Percentiles rank a stretch among this genome's conserved stretches.
phyloP scores from a whole-genome alignment of 768 basidiomycete species.

The Hygrocybe punicea region DNA sequence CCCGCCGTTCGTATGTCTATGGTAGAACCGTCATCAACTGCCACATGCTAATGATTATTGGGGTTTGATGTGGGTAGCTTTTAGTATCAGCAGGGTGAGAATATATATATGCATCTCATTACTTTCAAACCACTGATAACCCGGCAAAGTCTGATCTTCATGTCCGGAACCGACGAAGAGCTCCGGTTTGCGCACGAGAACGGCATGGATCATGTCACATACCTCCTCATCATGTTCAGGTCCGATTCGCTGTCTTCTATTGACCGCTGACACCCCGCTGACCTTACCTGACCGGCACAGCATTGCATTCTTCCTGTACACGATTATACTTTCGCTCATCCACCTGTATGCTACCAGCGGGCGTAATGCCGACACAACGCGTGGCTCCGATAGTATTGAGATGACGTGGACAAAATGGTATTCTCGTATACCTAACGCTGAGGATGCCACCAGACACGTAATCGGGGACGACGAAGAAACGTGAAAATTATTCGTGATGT shows the following conservation, averaged over 20 bases:
- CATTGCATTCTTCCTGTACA: slow-evolving; percentile 75
- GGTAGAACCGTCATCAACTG: neutral
- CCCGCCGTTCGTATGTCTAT: slow-evolving; percentile 73
- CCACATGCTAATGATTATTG: slow-evolving; percentile 6
- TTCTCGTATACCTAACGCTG: slow-evolving; percentile 12
- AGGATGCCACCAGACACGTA: slow-evolving; percentile 2
- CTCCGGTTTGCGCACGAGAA: slow-evolving; percentile 61
- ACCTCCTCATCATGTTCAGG: slow-evolving; percentile 82
- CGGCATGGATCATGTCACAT: slow-evolving; percentile 90
- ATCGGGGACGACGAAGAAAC: slow-evolving; percentile 7
- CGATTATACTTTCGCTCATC: slow-evolving; percentile 66
- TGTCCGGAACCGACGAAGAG: slow-evolving; percentile 94
- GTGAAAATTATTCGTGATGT: too few relatives aligned
- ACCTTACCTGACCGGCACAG: slow-evolving; percentile 31
- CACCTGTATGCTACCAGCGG: slow-evolving; percentile 65
- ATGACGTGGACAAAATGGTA: slow-evolving; percentile 26
- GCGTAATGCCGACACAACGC: slow-evolving; percentile 43
- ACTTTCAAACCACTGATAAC: neutral
- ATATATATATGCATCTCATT: neutral
- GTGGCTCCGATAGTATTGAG: slow-evolving; percentile 41
- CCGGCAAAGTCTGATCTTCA: slow-evolving; percentile 68
- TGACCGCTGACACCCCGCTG: neutral
- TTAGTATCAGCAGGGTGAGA: slow-evolving; percentile 70
- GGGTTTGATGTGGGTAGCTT: slow-evolving; percentile 40
- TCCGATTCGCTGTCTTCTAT: slow-evolving; percentile 26